Evolutionary conservation across 768 basidiomycete genomes (phyloP).

Genomic region (Kwoniella europaea): DNA sequence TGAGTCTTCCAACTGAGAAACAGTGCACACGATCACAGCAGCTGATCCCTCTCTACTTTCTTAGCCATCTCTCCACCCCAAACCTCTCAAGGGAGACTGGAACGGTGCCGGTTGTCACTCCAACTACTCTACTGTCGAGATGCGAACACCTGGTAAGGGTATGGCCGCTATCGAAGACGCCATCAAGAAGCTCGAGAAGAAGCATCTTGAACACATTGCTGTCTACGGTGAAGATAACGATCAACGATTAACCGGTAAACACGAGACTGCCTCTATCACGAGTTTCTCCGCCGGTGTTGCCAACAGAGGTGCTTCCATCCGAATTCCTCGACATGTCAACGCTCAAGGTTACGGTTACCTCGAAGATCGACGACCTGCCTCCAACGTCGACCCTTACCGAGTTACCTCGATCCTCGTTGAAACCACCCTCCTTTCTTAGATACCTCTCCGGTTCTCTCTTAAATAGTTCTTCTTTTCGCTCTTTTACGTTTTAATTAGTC

Average conservation of each 20-base stretch:
- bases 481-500: background rate
- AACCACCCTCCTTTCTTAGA: constrained; percentile 66
- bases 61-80: constrained; percentile 96
- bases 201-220: constrained; percentile 92
- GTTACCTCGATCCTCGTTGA: constrained; percentile 72
- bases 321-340: constrained; percentile 87
- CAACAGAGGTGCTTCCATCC: constrained; percentile 85
- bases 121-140: constrained; percentile 93
- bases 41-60: background rate
- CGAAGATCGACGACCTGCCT: constrained; percentile 95
- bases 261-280: constrained; percentile 95
- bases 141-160: constrained; percentile 87
- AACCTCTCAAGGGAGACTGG: constrained; percentile 95
- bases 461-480: background rate
- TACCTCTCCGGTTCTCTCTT: background rate
- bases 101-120: constrained; percentile 98
- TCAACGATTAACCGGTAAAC: constrained; percentile 88
- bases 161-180: constrained; percentile 89
- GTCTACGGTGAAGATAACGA: constrained; percentile 99
- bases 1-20: constrained; percentile 27
- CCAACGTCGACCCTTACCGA: constrained; percentile 97
- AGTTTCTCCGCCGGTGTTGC: constrained; percentile 93
- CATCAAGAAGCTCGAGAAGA: constrained; percentile 88
- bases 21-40: background rate
- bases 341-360: constrained; percentile 92